Percentiles rank a stretch among this genome's conserved stretches.
Evolutionary conservation across 306 rosid species (phyloP).

Genomic region (Acacia crassicarpa): DNA sequence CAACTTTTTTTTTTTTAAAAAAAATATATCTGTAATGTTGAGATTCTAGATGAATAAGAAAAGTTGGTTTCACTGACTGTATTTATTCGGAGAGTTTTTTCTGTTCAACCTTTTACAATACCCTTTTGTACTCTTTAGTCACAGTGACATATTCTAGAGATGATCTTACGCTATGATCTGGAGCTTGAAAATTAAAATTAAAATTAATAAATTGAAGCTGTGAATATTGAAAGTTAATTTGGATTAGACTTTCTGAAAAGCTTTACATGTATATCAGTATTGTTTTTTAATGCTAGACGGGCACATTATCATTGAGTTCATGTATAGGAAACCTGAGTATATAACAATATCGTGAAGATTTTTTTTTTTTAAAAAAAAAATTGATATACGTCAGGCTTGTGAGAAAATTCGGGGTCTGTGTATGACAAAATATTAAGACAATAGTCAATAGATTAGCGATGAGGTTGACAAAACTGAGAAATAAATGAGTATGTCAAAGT

Average conservation of each 20-base stretch:
- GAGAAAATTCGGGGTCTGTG: not conserved
- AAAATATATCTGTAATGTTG: not conserved
- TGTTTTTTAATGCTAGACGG: not conserved
- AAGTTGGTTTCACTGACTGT: not conserved
- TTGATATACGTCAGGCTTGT: not conserved
- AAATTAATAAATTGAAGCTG: not conserved
- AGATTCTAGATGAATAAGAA: not conserved
- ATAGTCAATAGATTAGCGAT: not conserved
- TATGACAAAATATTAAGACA: not conserved
- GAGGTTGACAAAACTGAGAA: not conserved
- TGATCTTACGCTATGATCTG: not conserved
- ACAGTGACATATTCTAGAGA: not conserved
- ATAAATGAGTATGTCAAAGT: not conserved
- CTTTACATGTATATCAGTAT: not conserved
- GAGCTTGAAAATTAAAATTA: not conserved
- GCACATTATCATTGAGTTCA: not conserved
- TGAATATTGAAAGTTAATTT: not conserved
- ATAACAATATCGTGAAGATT: not conserved
- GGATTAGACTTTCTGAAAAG: not conserved
- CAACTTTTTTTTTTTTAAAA: not conserved
- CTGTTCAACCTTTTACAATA: not conserved
- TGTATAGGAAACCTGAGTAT: not conserved
- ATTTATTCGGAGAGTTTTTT: not conserved
- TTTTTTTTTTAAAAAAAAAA: too few species aligned
- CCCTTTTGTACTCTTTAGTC: not conserved